A percentile compares a stretch with the other conserved stretches of the same genome.
phyloP scores from a whole-genome alignment of 768 basidiomycete species.

The Lentinula boryana region DNA sequence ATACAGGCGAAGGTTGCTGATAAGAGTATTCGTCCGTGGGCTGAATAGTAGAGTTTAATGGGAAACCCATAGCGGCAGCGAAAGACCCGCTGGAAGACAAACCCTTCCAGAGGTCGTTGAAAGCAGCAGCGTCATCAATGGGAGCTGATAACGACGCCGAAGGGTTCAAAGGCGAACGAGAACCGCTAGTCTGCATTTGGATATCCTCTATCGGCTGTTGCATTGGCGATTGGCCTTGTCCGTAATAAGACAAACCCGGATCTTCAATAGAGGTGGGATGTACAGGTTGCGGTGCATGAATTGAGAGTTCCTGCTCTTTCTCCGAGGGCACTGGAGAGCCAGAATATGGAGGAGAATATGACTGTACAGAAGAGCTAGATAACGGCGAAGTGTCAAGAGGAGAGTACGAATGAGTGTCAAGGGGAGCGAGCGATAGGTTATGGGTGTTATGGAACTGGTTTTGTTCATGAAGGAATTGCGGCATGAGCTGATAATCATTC shows the following conservation, averaged over 20 bases:
- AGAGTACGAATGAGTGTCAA: conserved; percentile 5
- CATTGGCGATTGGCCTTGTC: background rate
- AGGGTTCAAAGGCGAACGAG: background rate
- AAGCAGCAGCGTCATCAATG: background rate
- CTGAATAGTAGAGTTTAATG: background rate
- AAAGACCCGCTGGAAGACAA: conserved; percentile 2
- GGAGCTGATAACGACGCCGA: background rate
- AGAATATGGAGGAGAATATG: conserved; percentile 33
- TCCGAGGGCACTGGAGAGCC: conserved; percentile 28
- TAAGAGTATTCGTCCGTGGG: background rate
- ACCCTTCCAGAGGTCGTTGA: conserved; percentile 4
- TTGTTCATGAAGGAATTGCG: background rate
- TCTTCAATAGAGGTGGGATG: background rate
- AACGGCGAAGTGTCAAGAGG: conserved; percentile 8
- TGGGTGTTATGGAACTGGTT: background rate
- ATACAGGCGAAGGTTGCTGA: background rate
- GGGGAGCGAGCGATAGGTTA: background rate
- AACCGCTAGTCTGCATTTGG: background rate
- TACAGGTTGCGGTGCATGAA: background rate
- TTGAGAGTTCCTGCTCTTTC: conserved; percentile 16
- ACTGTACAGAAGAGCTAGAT: conserved; percentile 13
- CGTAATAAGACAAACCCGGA: background rate
- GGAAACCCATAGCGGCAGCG: background rate
- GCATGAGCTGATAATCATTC: background rate
- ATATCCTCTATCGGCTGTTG: background rate